phyloP scores from a whole-genome alignment of 2,329 filamentous ascomycete species.

The Ophiocordyceps robertsii region DNA sequence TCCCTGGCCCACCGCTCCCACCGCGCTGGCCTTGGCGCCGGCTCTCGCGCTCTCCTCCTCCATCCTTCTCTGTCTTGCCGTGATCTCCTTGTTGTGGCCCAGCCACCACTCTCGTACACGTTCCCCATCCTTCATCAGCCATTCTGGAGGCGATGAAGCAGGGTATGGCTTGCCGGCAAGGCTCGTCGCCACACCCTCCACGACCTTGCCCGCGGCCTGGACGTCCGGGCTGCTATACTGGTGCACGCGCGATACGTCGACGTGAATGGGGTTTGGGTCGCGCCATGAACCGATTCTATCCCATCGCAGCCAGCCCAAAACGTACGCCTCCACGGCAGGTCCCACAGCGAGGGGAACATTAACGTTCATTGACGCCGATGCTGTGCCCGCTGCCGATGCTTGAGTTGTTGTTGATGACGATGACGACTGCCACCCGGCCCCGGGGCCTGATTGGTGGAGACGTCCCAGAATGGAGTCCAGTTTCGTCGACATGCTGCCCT shows the following conservation, averaged over 20 bases:
- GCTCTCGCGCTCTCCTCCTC: constrained; percentile 22
- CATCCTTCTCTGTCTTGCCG: constrained; percentile 23
- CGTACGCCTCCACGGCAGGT: constrained; percentile 23
- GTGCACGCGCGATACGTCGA: constrained; percentile 15
- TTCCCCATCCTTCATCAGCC: constrained; percentile 32
- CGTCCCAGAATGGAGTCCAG: constrained; percentile 26
- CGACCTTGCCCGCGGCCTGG: constrained; percentile 25
- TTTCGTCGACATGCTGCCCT: constrained; percentile 19
- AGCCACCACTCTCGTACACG: constrained; percentile 39
- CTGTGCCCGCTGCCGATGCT: not conserved
- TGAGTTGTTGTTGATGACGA: not conserved
- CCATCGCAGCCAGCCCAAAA: constrained; percentile 29
- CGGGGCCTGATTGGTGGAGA: constrained; percentile 10
- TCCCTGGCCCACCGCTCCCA: constrained; percentile 10
- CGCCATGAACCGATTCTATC: constrained; percentile 28
- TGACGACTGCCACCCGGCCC: not conserved
- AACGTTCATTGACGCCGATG: constrained; percentile 3
- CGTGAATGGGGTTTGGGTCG: constrained; percentile 24
- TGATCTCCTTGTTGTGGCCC: constrained; percentile 28
- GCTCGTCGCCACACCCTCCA: constrained; percentile 28
- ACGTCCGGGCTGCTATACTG: constrained; percentile 29
- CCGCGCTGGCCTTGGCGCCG: constrained; percentile 18
- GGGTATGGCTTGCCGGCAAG: constrained; percentile 34
- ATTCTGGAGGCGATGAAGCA: constrained; percentile 36
- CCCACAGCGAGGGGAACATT: constrained; percentile 17